Conservation (phyloP, 768 basidiomycete genomes). For the Trametes elegans region DNA sequence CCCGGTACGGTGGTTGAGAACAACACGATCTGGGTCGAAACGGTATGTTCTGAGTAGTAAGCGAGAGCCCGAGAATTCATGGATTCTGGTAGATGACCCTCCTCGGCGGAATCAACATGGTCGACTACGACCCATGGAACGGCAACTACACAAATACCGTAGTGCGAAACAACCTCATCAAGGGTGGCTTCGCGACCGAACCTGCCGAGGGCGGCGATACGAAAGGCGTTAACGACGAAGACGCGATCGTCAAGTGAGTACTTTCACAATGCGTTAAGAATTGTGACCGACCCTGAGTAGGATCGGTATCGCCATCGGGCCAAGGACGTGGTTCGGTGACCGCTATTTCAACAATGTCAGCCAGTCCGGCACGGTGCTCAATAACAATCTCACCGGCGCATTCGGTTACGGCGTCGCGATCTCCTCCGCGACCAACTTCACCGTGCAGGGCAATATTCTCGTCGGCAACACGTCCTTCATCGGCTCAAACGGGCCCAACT, state of each 20-base stretch:
- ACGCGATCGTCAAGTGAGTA: slow-evolving; percentile 70
- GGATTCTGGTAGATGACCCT: slow-evolving; percentile 50
- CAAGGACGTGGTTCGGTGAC: slow-evolving; percentile 72
- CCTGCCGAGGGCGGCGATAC: slow-evolving; percentile 36
- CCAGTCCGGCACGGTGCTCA: slow-evolving; percentile 49
- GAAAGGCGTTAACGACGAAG: slow-evolving; percentile 54
- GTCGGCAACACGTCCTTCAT: slow-evolving; percentile 75
- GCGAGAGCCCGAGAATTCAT: no score
- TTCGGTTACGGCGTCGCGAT: slow-evolving; percentile 75
- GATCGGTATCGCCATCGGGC: slow-evolving; percentile 80
- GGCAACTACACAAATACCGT: slow-evolving; percentile 65
- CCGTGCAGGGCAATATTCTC: slow-evolving; percentile 58
- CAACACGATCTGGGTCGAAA: slow-evolving; percentile 72
- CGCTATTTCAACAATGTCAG: slow-evolving; percentile 53
- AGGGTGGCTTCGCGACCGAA: slow-evolving; percentile 66
- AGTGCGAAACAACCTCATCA: slow-evolving; percentile 63
- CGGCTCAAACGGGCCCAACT: slow-evolving; percentile 65
- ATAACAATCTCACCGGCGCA: slow-evolving; percentile 62
- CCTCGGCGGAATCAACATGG: slow-evolving; percentile 77
- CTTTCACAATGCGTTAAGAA: background rate
- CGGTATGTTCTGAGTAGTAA: no score
- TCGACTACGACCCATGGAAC: slow-evolving; percentile 65
- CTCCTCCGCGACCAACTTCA: slow-evolving; percentile 63
- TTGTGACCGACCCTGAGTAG: slow-evolving; percentile 34
- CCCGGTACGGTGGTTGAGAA: slow-evolving; percentile 73